Conservation (phyloP, 2,329 filamentous ascomycete species). For the Aspergillus hiratsukae region DNA sequence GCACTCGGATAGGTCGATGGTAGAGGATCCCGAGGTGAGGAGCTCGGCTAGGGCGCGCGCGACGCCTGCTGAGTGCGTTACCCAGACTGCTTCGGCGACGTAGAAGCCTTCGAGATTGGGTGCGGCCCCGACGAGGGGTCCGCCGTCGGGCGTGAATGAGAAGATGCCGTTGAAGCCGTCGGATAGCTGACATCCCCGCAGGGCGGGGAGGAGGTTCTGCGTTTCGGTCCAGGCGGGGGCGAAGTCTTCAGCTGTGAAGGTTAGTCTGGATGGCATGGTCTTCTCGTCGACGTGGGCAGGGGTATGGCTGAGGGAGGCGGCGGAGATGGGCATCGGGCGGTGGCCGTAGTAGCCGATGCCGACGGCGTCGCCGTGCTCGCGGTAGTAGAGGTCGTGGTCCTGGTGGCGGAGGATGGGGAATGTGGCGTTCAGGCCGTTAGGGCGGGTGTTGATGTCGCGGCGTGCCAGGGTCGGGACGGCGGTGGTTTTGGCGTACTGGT, state of each 20-base stretch:
- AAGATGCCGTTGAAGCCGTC: conserved; percentile 64
- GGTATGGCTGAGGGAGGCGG: conserved; percentile 51
- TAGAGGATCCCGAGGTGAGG: conserved; percentile 52
- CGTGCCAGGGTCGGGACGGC: conserved; percentile 44
- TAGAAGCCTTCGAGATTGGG: conserved; percentile 59
- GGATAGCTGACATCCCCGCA: conserved; percentile 49
- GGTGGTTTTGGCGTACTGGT: conserved; percentile 62
- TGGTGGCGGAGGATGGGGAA: conserved; percentile 60
- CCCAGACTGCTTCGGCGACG: conserved; percentile 63
- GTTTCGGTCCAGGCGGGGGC: conserved; percentile 56
- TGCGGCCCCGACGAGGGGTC: conserved; percentile 55
- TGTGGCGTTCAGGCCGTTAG: conserved; percentile 45
- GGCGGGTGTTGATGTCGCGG: conserved; percentile 34
- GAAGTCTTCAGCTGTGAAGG: conserved; percentile 59
- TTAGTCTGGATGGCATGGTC: conserved; percentile 60
- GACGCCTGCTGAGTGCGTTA: conserved; percentile 61
- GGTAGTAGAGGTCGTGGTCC: conserved; percentile 61
- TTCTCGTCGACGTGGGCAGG: conserved; percentile 52
- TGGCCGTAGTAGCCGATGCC: conserved; percentile 64
- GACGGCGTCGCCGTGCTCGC: conserved; percentile 59
- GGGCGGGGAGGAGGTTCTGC: conserved; percentile 50
- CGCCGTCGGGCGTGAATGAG: conserved; percentile 62
- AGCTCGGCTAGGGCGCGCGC: conserved; percentile 58
- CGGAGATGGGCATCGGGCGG: conserved; percentile 56
- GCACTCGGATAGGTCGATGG: conserved; percentile 56